phyloP scores from a whole-genome alignment of 2,329 filamentous ascomycete genomes.

The Phyllosticta citribraziliensis region DNA sequence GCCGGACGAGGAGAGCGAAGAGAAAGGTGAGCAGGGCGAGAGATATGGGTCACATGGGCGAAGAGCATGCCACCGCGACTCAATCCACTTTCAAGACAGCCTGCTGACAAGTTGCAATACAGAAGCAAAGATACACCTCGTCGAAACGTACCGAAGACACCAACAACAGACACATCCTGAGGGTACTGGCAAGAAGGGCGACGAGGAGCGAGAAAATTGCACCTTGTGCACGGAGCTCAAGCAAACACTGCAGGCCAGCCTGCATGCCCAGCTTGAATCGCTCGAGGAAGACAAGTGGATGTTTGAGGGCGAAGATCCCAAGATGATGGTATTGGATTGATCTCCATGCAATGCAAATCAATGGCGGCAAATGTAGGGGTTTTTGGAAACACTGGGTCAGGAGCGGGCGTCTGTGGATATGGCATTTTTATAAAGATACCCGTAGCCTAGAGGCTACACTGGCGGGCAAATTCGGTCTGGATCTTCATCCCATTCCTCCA shows the following conservation, averaged over 20 bases:
- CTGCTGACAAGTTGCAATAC: background rate
- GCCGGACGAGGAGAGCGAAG: conserved; percentile 20
- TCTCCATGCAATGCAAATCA: background rate
- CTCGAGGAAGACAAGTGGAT: conserved; percentile 85
- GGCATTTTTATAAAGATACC: conserved; percentile 1
- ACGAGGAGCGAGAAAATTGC: background rate
- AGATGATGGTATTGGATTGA: background rate
- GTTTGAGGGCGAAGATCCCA: conserved; percentile 59
- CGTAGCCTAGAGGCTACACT: background rate
- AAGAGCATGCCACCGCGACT: background rate
- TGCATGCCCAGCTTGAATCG: conserved; percentile 61
- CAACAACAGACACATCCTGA: conserved; percentile 22
- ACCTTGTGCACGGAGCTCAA: conserved; percentile 31
- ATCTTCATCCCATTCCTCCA: background rate
- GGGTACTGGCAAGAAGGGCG: conserved; percentile 9
- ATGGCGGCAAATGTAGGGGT: background rate
- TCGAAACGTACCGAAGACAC: conserved; percentile 23
- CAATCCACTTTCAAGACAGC: background rate
- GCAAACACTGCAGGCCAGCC: conserved; percentile 48
- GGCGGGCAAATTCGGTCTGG: background rate
- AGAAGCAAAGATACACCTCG: conserved; percentile 26
- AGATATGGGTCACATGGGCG: background rate
- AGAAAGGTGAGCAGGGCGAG: conserved; percentile 13
- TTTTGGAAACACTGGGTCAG: background rate
- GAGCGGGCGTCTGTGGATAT: background rate